Evolutionary conservation across 2,329 filamentous ascomycete genomes (phyloP).

Genomic region (Aspergillus aculeatus): DNA sequence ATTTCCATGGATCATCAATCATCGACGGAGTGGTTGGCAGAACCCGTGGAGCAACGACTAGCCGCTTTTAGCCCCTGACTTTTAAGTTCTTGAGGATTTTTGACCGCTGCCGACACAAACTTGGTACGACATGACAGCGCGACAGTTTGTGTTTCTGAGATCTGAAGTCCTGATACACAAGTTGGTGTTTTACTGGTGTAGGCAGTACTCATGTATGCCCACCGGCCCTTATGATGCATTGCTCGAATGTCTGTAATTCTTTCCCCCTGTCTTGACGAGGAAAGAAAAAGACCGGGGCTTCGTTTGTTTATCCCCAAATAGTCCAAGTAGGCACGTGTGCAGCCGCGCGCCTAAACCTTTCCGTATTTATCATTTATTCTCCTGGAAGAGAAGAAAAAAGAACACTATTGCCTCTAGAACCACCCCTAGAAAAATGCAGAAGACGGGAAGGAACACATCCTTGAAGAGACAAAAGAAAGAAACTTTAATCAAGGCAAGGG

Average conservation of each 20-base stretch:
- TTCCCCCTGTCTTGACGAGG: too few species aligned
- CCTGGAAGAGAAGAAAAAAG: background rate
- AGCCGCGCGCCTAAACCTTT: background rate
- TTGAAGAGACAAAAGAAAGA: background rate
- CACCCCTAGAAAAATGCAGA: background rate
- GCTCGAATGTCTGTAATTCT: too few species aligned
- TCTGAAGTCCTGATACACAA: too few species aligned
- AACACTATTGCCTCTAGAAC: background rate
- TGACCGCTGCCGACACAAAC: background rate
- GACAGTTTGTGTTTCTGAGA: background rate
- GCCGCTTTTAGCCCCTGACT: slow-evolving; percentile 6
- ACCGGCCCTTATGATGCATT: too few species aligned
- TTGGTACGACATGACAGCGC: background rate
- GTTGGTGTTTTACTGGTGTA: too few species aligned
- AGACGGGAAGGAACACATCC: background rate
- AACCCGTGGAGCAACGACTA: slow-evolving; percentile 14
- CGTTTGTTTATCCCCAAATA: background rate
- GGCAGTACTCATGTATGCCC: too few species aligned
- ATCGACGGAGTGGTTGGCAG: slow-evolving; percentile 8
- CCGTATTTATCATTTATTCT: background rate
- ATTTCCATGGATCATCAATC: slow-evolving; percentile 13
- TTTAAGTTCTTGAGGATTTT: background rate
- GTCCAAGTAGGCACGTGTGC: background rate
- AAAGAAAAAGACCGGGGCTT: background rate
- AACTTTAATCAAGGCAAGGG: background rate